Evolutionary conservation across 2,329 filamentous ascomycete genomes (phyloP), one percentile per base, ranked within the genome.

Genomic region (Botrytis squamosa): DNA sequence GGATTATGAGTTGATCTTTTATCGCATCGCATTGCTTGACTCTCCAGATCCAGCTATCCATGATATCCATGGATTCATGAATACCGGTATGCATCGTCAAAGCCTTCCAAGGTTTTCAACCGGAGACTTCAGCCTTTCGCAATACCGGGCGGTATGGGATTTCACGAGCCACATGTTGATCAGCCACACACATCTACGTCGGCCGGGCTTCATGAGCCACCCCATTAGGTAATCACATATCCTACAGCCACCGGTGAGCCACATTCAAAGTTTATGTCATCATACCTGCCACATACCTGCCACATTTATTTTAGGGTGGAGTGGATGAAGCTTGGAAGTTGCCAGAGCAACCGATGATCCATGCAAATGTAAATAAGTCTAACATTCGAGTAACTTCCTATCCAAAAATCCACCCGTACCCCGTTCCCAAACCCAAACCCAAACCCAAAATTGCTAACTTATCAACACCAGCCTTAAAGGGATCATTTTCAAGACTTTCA

Each of bases 301-400:
- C 65, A 67, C 65, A 67, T 44, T 64, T 64, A 55, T 55, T n/a
- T 55, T n/a, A 55, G 49, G 49, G 49, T 55, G 49, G 49, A 55
- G 25, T 55, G 49, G 49, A 57, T 57, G n/a, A 33, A 57, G 52
- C 52, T 57, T 29, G n/a, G 14, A 29, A 10, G 69, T 71, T 71
- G 38, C 69, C n/a, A 33, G 57, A n/a, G 69, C 20, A 71, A 71
- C 57, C 25, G n/a, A 7, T 4, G 3, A 63, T 52, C 68, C 68
- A 62, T 71, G 68, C 36, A 71, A 71, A 63, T 63, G 69, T 71
- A 71, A 71, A 71, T 71, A 70, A 70, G 42, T 62, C 38, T 40
- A 9, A n/a, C 55, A 40, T 16, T 69, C 66, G 36, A 29, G 66
- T 40, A 38, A n/a, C 55, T 44, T 70, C 36, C 29, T 46, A 25